These are phyloP conservation scores for Ascochyta fabae DNA, from an alignment of 2,329 filamentous ascomycete species.

Conservation along the genomic window DNA sequence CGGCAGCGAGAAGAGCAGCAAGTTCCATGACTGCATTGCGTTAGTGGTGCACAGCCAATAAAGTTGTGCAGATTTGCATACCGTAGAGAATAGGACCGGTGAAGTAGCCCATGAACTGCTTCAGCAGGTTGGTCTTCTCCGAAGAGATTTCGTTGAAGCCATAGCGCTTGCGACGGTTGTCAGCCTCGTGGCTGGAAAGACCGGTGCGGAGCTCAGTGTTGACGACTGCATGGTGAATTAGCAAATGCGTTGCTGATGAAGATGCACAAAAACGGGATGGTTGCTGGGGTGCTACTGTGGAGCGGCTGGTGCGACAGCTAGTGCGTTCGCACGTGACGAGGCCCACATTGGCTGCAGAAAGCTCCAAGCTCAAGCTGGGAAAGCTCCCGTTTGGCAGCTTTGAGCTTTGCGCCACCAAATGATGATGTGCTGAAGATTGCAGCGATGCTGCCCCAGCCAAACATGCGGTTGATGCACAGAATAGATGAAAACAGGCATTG, in stretches of 20 bases:
- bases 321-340: conserved; percentile 24
- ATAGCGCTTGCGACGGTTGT: conserved; percentile 67
- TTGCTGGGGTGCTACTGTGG: conserved; percentile 3
- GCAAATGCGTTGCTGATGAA: conserved; percentile 6
- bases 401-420: neutral
- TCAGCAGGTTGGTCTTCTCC: conserved; percentile 77
- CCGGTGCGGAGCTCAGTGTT: conserved; percentile 71
- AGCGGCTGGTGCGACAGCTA: conserved; percentile 10
- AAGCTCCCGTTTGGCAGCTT: conserved; percentile 1
- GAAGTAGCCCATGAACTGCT: conserved; percentile 79
- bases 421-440: neutral
- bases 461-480: too few species aligned
- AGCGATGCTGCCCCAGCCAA: neutral
- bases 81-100: conserved; percentile 78
- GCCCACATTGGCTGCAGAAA: conserved; percentile 23
- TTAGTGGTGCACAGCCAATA: conserved; percentile 5
- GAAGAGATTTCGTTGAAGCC: conserved; percentile 76
- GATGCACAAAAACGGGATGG: conserved; percentile 12
- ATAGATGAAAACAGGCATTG: too few species aligned
- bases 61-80: conserved; percentile 53
- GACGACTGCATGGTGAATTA: conserved; percentile 57
- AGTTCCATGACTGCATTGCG: conserved; percentile 71
- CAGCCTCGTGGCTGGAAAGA: conserved; percentile 65
- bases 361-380: conserved; percentile 21
- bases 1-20: conserved; percentile 74